These are phyloP conservation scores for Tolypocladium amazonense DNA, from an alignment of 2,329 filamentous ascomycete genomes.

Conservation along the genomic window DNA sequence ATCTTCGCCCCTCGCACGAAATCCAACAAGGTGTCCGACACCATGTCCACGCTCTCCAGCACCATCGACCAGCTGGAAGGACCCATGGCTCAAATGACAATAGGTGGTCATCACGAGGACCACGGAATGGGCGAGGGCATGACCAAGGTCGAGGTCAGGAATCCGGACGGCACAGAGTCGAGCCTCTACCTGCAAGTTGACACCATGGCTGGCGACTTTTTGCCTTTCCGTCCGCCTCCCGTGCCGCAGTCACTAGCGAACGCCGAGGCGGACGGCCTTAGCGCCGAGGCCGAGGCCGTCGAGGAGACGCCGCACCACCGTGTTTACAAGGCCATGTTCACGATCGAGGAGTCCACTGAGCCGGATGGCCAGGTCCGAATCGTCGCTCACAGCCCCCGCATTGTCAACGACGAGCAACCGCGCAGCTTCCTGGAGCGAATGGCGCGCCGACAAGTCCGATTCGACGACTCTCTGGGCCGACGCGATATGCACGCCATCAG, in stretches of 20 bases:
- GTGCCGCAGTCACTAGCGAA: conserved; percentile 52
- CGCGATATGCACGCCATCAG: conserved; percentile 70
- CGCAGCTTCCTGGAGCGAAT: conserved; percentile 61
- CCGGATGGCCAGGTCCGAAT: conserved; percentile 49
- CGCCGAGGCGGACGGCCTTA: conserved; percentile 24
- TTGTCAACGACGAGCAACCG: conserved; percentile 38
- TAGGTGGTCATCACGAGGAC: conserved; percentile 28
- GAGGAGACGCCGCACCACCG: conserved; percentile 35
- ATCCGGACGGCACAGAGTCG: conserved; percentile 44
- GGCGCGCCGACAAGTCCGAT: conserved; percentile 51
- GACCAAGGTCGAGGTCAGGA: conserved; percentile 41
- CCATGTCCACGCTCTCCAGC: conserved; percentile 55
- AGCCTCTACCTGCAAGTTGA: conserved; percentile 57
- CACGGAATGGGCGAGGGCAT: conserved; percentile 34
- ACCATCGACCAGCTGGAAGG: conserved; percentile 50
- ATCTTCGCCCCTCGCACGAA: conserved; percentile 60
- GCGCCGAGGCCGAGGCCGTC: conserved; percentile 19
- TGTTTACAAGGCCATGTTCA: conserved; percentile 54
- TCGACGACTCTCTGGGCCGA: conserved; percentile 41
- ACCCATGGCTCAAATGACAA: conserved; percentile 42
- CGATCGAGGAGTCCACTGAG: conserved; percentile 55
- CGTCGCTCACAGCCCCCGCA: conserved; percentile 47
- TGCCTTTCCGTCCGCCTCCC: conserved; percentile 80
- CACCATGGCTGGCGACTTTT: conserved; percentile 57
- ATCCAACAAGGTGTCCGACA: conserved; percentile 42